phyloP scores from a whole-genome alignment of 2,329 filamentous ascomycete genomes.

The Aspergillus latus region DNA sequence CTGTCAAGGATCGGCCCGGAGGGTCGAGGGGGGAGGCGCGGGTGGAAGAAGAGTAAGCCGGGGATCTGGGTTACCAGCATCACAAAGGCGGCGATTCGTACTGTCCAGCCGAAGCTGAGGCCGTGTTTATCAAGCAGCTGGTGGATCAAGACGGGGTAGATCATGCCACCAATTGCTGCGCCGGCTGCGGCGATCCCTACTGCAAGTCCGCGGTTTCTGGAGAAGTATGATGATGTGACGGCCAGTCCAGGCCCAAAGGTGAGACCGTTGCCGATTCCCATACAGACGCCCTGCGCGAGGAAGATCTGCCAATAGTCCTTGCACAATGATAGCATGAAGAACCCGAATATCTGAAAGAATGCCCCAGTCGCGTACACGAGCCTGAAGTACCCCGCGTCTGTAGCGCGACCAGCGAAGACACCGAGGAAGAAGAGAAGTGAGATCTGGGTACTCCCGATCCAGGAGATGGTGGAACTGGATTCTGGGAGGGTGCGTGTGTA shows the following conservation, averaged over 20 bases:
- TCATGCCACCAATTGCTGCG: conserved; percentile 43
- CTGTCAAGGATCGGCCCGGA: conserved; percentile 56
- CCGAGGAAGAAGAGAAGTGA: conserved; percentile 47
- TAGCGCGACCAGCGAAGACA: conserved; percentile 40
- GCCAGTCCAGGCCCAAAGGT: conserved; percentile 43
- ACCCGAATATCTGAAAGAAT: conserved; percentile 40
- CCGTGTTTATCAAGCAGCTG: conserved; percentile 36
- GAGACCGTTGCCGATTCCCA: conserved; percentile 45
- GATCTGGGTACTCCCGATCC: conserved; percentile 31
- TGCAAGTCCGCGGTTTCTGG: conserved; percentile 38
- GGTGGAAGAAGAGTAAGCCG: conserved; percentile 17
- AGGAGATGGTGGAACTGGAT: conserved; percentile 35
- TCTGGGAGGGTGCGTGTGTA: conserved; percentile 35
- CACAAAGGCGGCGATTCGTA: too few relatives aligned
- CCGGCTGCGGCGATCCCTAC: conserved; percentile 41
- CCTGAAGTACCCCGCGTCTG: conserved; percentile 44
- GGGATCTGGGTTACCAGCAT: conserved; percentile 46
- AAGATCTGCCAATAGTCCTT: conserved; percentile 51
- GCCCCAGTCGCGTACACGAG: conserved; percentile 25
- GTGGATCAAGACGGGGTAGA: conserved; percentile 48
- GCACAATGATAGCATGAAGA: conserved; percentile 46
- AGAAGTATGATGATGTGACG: conserved; percentile 46
- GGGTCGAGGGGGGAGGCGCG: conserved; percentile 33
- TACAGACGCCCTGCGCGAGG: conserved; percentile 46
- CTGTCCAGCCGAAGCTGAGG: conserved; percentile 44